Percentiles rank a stretch among this genome's conserved stretches.
phyloP scores from a whole-genome alignment of 1,139 yeast genomes.

The Keqinozyma sinolaborantium region DNA sequence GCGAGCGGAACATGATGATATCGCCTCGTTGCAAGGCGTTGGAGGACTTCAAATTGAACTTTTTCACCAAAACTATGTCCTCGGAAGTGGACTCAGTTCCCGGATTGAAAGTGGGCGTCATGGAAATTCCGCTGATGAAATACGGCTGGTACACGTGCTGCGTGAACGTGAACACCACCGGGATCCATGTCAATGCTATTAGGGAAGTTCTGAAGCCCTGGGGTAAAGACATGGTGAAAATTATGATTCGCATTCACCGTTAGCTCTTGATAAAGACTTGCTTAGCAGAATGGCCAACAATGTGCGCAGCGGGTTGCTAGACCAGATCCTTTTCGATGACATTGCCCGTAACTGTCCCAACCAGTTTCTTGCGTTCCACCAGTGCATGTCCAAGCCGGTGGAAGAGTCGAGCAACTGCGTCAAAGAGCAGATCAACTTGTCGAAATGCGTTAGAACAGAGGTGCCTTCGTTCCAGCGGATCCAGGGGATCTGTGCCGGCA shows the following conservation, averaged over 20 bases:
- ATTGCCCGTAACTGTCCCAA: constrained; percentile 67
- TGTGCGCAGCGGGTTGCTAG: constrained; percentile 20
- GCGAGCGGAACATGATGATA: constrained; percentile 74
- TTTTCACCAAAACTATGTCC: constrained; percentile 73
- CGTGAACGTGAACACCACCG: constrained; percentile 66
- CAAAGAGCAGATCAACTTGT: constrained; percentile 47
- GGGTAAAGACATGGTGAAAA: neutral
- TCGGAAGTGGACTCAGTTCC: constrained; percentile 41
- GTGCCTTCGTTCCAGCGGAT: constrained; percentile 68
- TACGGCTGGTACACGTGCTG: constrained; percentile 75
- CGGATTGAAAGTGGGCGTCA: constrained; percentile 90
- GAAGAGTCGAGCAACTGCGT: constrained; percentile 47
- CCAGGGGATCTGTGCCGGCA: constrained; percentile 52
- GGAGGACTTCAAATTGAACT: constrained; percentile 51
- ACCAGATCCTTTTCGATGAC: constrained; percentile 31
- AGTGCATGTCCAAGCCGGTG: constrained; percentile 50
- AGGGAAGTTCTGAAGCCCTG: constrained; percentile 20
- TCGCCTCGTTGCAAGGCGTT: constrained; percentile 57
- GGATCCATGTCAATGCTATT: constrained; percentile 60
- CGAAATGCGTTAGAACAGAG: constrained; percentile 52
- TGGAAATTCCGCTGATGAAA: constrained; percentile 76
- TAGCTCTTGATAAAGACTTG: too few relatives aligned
- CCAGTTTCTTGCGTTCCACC: constrained; percentile 60
- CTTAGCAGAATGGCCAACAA: neutral
- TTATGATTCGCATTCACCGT: neutral